Evolutionary conservation across 2,329 filamentous ascomycete species (phyloP).

Genomic region (Xylaria polymorpha): DNA sequence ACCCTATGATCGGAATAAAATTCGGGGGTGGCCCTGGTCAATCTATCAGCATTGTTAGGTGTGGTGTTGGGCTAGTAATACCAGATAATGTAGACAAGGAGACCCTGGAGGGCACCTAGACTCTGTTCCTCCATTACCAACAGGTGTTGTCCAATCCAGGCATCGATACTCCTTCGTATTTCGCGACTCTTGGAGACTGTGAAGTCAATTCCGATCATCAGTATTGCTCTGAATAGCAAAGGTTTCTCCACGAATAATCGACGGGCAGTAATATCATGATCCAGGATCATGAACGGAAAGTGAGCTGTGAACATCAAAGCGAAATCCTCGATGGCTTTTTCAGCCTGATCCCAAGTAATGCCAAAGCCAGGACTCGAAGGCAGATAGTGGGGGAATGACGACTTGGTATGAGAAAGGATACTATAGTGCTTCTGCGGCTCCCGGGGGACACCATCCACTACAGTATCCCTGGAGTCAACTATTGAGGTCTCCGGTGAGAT

Average conservation of each 20-base stretch:
- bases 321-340: slow-evolving; percentile 52
- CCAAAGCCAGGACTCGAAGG: slow-evolving; percentile 49
- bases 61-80: slow-evolving; percentile 41
- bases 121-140: slow-evolving; percentile 56
- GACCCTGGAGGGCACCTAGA: slow-evolving; percentile 60
- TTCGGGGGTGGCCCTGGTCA: slow-evolving; percentile 51
- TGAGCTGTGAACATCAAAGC: slow-evolving; percentile 50
- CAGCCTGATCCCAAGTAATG: slow-evolving; percentile 55
- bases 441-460: neutral
- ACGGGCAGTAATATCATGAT: slow-evolving; percentile 47
- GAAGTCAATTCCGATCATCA: slow-evolving; percentile 52
- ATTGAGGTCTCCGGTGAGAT: neutral
- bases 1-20: slow-evolving; percentile 52
- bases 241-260: slow-evolving; percentile 52
- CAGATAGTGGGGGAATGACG: neutral
- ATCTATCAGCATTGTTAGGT: slow-evolving; percentile 2
- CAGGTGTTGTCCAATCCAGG: slow-evolving; percentile 57
- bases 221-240: slow-evolving; percentile 54
- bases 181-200: slow-evolving; percentile 51
- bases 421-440: neutral
- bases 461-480: neutral
- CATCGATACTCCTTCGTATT: slow-evolving; percentile 57
- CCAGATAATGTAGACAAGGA: slow-evolving; percentile 60
- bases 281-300: slow-evolving; percentile 55
- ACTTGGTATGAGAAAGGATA: slow-evolving; percentile 13